A percentile compares a stretch with the other conserved stretches of the same genome.
phyloP scores from a whole-genome alignment of 2,329 filamentous ascomycete species.

The Knoxdaviesia capensis region DNA sequence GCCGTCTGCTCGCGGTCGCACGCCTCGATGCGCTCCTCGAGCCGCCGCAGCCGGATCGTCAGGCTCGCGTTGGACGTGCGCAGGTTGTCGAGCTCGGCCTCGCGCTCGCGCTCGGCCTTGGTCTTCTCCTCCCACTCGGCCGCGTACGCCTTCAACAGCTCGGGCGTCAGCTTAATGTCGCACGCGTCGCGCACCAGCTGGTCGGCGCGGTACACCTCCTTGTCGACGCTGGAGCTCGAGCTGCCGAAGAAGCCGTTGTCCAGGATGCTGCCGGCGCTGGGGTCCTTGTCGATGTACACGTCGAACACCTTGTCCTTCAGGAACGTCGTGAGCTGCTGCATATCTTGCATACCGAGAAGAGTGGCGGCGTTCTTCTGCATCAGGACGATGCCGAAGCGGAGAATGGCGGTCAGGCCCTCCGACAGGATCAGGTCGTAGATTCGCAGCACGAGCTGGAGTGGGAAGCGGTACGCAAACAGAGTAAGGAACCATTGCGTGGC shows the following conservation, averaged over 20 bases:
- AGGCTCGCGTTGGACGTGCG: constrained; percentile 46
- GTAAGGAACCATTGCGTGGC: constrained; percentile 98
- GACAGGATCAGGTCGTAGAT: constrained; percentile 93
- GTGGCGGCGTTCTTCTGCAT: constrained; percentile 84
- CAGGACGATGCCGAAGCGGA: constrained; percentile 84
- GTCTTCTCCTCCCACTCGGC: constrained; percentile 86
- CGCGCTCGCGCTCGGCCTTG: constrained; percentile 60
- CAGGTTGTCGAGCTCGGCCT: constrained; percentile 60
- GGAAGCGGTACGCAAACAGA: constrained; percentile 95
- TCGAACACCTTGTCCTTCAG: constrained; percentile 91
- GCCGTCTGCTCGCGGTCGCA: constrained; percentile 81
- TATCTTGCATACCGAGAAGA: constrained; percentile 71
- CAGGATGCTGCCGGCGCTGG: constrained; percentile 77
- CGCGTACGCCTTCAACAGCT: constrained; percentile 63
- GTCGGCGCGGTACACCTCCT: constrained; percentile 89
- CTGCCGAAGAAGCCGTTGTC: constrained; percentile 96
- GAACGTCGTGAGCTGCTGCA: constrained; percentile 73
- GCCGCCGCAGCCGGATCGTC: constrained; percentile 54
- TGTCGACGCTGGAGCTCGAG: constrained; percentile 73
- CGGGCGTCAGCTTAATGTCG: constrained; percentile 64
- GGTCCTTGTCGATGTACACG: constrained; percentile 87
- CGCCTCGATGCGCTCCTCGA: constrained; percentile 76
- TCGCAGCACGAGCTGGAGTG: constrained; percentile 81
- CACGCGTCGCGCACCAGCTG: constrained; percentile 86
- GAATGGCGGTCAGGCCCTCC: constrained; percentile 78